Base-by-base conservation (phyloP, 2,329 filamentous ascomycete genomes). In the Leptoxyphium fumago region DNA sequence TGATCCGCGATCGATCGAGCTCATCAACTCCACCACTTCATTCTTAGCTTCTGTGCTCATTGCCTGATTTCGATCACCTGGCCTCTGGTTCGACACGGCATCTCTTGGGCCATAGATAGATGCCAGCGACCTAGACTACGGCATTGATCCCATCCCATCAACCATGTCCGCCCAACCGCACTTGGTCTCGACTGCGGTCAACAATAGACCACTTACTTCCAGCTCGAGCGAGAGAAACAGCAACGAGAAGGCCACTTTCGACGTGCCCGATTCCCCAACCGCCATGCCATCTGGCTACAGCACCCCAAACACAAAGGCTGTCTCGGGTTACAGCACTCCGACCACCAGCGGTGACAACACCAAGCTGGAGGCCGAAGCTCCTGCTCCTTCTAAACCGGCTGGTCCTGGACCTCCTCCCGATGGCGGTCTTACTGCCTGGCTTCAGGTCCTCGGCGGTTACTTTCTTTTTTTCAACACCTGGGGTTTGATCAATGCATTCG, bases 401-500 rank as follows among this genome's bases (percentile, higher is more conserved):
- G 15, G 38, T 13, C 38, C 38, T 18, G 40, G 38, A 28, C 38
- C 38, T 29, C 40, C 21, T 39, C 68, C 68, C 1, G 61, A 71
- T 54, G 68, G 68, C 11, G 68, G 68, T 0, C 46, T 64, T 2
- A 57, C 52, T 44, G 68, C 67, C 1, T 71, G 68, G 68, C 53
- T 71, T 10, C 67, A 70, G 43, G 67, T 71, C 1, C 43, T 69
- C 0, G 68, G 67, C 1, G 58, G 60, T 1, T 70, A 68, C 50
- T 67, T 69, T 41, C 48, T 71, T 2, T 64, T 71, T 51, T 68
- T 70, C 50, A 71, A 70, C 52, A 62, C 61, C 5, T 71, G 68
- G 69, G 71, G 71, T 9, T 55, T 73, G 10, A 64, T 73, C 44
- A 71, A 72, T 43, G 68, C 64, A 5, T 75, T 71, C 57, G 72